Base-by-base conservation (phyloP, 805 yeast genomes). In the Wickerhamiella cacticola region DNA sequence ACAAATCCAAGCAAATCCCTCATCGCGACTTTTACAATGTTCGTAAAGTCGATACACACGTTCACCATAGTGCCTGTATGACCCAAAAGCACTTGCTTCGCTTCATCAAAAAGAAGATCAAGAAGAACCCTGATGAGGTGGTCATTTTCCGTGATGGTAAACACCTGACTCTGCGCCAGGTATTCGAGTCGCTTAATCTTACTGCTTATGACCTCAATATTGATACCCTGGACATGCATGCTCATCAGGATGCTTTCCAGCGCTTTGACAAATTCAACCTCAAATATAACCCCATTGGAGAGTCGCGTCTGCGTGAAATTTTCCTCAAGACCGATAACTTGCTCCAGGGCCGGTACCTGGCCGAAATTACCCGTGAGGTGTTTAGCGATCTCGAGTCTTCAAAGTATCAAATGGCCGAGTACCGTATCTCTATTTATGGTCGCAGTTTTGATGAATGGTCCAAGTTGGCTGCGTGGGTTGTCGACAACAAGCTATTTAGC, bases 41-140 rank as follows among this genome's bases (percentile, higher is more conserved):
- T 39, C 78, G 97, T 68, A 89, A 89, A 63, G 96, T 92, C 33
- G 98, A 89, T 62, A 92, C 97, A 16, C 99, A 92, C 71, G 95
- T 92, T 57, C 99, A 92, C 63, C 98, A 94, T 63, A 84, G 96
- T 8, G 99, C 99, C 9, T 88, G 96, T 65, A 94, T 94, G 97
- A 94, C 94, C 60, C 98, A 92, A 67, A 92, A 92, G 66, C 99
- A 92, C 68, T 69, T 92, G 58, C 70, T 92, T 55, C 80, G 99
- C 58, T 92, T 85, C 64, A 92, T 92, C 64, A 92, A 92, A 66
- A 85, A 87, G 63, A 92, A 92, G 68, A 79, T 92, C 66, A 86
- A 89, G 68, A 83, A 85, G 51, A 68, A 70, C 41, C 88, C 94
- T 2, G 75, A 85, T 55, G 96, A 94, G 62, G 80, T 82, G 52